Conservation (phyloP, 495 filamentous ascomycete genomes). For the Usnea hakonensis region DNA sequence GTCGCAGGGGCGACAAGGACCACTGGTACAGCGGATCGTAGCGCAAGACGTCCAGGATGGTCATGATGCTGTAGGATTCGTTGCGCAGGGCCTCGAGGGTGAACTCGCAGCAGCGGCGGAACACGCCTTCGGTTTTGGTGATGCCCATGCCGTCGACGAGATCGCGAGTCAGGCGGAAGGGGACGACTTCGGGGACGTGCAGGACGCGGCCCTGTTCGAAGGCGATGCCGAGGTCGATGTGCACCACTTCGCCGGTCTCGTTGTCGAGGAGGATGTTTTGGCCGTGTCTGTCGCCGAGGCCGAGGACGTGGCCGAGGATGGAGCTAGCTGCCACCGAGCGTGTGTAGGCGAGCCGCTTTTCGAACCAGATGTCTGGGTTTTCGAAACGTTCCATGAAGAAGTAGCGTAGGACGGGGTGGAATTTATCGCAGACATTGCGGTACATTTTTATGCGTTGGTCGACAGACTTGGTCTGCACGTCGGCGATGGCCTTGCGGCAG, state of each 20-base stretch:
- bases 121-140: constrained; percentile 90
- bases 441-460: constrained; percentile 68
- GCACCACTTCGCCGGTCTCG: constrained; percentile 84
- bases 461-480: constrained; percentile 57
- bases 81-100: constrained; percentile 87
- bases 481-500: constrained; percentile 70
- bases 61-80: constrained; percentile 93
- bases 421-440: constrained; percentile 64
- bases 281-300: constrained; percentile 90
- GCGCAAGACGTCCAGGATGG: constrained; percentile 87
- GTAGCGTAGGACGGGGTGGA: constrained; percentile 89
- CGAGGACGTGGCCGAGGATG: constrained; percentile 87
- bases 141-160: constrained; percentile 96
- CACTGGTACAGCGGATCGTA: constrained; percentile 96
- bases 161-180: constrained; percentile 90
- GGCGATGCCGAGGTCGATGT: constrained; percentile 93
- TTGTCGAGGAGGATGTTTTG: constrained; percentile 95
- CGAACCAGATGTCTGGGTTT: constrained; percentile 94
- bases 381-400: constrained; percentile 95
- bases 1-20: constrained; percentile 82
- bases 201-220: constrained; percentile 93
- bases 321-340: constrained; percentile 89
- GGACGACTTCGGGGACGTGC: constrained; percentile 88
- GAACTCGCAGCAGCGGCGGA: constrained; percentile 94
- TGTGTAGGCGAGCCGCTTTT: constrained; percentile 76